phyloP scores from a whole-genome alignment of 805 yeast genomes.

The Cyberlindnera veronae region DNA sequence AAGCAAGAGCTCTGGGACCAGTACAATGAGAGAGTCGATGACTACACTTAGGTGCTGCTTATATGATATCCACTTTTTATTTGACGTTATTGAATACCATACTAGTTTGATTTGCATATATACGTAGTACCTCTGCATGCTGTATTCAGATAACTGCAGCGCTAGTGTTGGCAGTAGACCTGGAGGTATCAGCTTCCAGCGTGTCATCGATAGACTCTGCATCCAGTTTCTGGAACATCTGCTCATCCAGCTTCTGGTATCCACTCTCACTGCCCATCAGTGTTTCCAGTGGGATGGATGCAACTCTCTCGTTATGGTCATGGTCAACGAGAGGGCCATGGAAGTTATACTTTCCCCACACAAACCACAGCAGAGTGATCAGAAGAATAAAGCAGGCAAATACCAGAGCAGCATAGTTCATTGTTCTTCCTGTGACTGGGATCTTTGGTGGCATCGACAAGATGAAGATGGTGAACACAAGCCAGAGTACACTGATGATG shows the following conservation, averaged over 20 bases:
- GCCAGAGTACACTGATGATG: constrained; percentile 56
- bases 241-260: constrained; percentile 24
- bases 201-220: constrained; percentile 14
- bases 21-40: no score
- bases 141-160: no score
- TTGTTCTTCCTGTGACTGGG: constrained; percentile 40
- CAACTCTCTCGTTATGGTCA: constrained; percentile 24
- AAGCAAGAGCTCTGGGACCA: no score
- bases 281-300: constrained; percentile 17
- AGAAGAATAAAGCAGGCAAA: constrained; percentile 44
- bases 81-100: no score
- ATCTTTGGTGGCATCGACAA: constrained; percentile 72
- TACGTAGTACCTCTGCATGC: no score
- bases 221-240: constrained; percentile 21
- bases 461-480: constrained; percentile 51
- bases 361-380: constrained; percentile 47
- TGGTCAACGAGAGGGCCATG: constrained; percentile 52
- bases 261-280: constrained; percentile 8
- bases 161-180: no score
- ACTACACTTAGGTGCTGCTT: no score
- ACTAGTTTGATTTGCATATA: no score
- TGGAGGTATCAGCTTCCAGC: neutral
- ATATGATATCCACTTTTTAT: no score
- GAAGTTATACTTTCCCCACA: constrained; percentile 62
- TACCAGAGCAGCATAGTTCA: constrained; percentile 60